Base-by-base conservation (phyloP, 2,329 filamentous ascomycete species). In the Teratosphaeria pseudoeucalypti region DNA sequence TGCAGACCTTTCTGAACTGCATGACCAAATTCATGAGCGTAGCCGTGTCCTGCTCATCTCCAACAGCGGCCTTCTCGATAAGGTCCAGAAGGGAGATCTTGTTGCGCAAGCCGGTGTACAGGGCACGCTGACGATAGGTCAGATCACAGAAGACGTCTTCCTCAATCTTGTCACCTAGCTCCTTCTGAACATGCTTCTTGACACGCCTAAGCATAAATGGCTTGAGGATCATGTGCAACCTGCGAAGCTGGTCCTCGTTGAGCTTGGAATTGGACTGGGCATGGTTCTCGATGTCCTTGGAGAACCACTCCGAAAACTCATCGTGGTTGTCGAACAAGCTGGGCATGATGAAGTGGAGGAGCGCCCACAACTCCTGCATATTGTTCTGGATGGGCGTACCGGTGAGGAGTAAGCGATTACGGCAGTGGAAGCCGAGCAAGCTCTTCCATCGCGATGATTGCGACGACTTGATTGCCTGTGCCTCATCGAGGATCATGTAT, bases 291-390 rank as follows among this genome's bases (percentile, higher is more conserved):
- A 99, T 99, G 66, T 94, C 90, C 76, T 94, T 94, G 58, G 89
- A 92, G 73, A 95, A 95, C 90, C 90, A 95, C 68, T 94, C 90
- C 76, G 88, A 92, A 71, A 95, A 95, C 70, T 94, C 90, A 70
- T 95, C 90, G 75, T 94, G 90, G 0, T 88, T 92, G 74, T 94
- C 94, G 75, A 99, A 99, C 57, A 99, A 81, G 52, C 90, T 96
- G n/a, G 94, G 94, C 94, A 99, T 97, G 78, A 97, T 97, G 78
- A 99, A 99, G 81, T 99, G 94, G 23, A 99, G 81, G 65, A 99
- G 77, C 34, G 94, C 94, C 94, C 94, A 99, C 61, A 99, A 77
- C 76, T 99, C 92, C 75, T 97, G 94, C 94, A 99, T 99, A 81
- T 97, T 99, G 79, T 99, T 99, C 75, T 99, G 94, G 65, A 99